Percentiles rank a stretch among this genome's conserved stretches.
These are phyloP conservation scores for Fusarium sp. DNA, from an alignment of 2,329 filamentous ascomycete genomes.

Conservation along the genomic window DNA sequence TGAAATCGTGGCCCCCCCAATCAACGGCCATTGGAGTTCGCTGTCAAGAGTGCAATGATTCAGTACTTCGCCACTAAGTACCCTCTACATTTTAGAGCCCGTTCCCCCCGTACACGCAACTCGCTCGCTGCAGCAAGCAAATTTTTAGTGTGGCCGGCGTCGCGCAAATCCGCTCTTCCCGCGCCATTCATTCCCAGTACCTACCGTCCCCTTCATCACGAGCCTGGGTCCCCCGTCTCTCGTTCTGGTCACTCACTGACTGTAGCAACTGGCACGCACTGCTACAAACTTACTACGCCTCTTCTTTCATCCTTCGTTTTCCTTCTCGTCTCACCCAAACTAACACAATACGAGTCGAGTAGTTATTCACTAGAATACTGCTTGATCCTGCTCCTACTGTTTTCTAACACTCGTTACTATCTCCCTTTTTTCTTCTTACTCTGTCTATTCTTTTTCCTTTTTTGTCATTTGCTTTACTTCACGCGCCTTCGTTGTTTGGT, in stretches of 20 bases:
- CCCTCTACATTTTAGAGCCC: slow-evolving; percentile 11
- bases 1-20: background rate
- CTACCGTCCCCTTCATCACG: slow-evolving; percentile 4
- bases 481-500: slow-evolving; percentile 12
- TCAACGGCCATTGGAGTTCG: background rate
- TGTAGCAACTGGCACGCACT: background rate
- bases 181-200: slow-evolving; percentile 17
- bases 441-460: background rate
- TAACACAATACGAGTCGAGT: slow-evolving; percentile 9
- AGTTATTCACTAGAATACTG: slow-evolving; percentile 18
- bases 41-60: slow-evolving; percentile 1
- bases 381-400: slow-evolving; percentile 14
- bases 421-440: background rate
- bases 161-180: slow-evolving; percentile 29
- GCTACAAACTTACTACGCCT: slow-evolving; percentile 2
- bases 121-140: slow-evolving; percentile 4
- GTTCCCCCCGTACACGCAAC: slow-evolving; percentile 5
- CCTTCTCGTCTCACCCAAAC: slow-evolving; percentile 14
- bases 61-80: slow-evolving; percentile 24
- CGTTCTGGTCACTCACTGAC: slow-evolving; percentile 6
- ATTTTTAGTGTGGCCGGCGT: slow-evolving; percentile 19
- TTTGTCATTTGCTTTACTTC: background rate
- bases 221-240: slow-evolving; percentile 3
- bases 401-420: slow-evolving; percentile 27
- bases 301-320: slow-evolving; percentile 26